Percentiles rank a stretch among this genome's conserved stretches.
Evolutionary conservation across 2,329 filamentous ascomycete genomes (phyloP).

Genomic region (Stenocarpella maydis): DNA sequence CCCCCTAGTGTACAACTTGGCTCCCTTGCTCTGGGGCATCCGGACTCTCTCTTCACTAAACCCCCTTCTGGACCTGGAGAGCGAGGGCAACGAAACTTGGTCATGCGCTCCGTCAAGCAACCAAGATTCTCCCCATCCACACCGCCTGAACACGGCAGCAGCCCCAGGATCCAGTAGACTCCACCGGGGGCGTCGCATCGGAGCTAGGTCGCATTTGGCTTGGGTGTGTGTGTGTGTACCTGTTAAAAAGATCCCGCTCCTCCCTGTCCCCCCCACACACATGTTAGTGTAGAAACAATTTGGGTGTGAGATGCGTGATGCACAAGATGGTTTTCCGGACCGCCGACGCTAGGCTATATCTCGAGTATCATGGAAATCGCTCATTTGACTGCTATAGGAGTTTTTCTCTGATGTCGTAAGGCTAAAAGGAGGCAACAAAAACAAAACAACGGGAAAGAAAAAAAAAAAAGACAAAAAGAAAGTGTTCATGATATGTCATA

Average conservation of each 20-base stretch:
- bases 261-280: not conserved
- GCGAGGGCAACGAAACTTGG: not conserved
- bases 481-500: slow-evolving; percentile 20
- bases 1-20: too few species aligned
- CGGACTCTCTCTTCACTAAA: not conserved
- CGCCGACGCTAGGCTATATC: too few species aligned
- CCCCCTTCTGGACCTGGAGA: not conserved
- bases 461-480: not conserved
- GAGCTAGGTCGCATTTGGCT: not conserved
- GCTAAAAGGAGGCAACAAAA: not conserved
- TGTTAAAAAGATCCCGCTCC: not conserved
- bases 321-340: not conserved
- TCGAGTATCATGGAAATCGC: not conserved
- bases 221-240: slow-evolving; percentile 16
- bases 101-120: not conserved
- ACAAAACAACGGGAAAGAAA: not conserved
- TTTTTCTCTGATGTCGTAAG: slow-evolving; percentile 22
- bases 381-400: slow-evolving; percentile 20
- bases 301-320: not conserved
- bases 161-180: not conserved
- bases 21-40: not conserved
- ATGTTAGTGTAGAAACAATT: not conserved
- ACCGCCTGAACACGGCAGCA: slow-evolving; percentile 1
- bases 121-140: not conserved
- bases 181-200: slow-evolving; percentile 3